Evolutionary conservation across 225 moss, liverwort and hornwort species (phyloP), one percentile per base, ranked within the genome.

Genomic region (Marchantia paleacea): DNA sequence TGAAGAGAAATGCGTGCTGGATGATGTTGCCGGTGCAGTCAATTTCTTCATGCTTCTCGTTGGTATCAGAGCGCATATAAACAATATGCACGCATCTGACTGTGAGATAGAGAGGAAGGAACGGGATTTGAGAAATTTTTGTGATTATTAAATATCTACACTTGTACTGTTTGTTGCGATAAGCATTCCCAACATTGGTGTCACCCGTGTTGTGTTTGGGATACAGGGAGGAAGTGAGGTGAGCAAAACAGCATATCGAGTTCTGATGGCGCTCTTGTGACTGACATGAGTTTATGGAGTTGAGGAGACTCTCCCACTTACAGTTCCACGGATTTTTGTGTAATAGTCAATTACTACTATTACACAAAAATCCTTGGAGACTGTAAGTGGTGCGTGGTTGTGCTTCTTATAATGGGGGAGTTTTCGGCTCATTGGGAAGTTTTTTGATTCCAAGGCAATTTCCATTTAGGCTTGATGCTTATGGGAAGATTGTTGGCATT

Each of bases 1-100:
- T 84, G 76, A 75, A 84, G 11, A 58, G 70, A 76, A 84, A 84
- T 39, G 76, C 66, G 30, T 80, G 58, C 16, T 15, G 61, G 51
- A 84, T n/a, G 53, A 76, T 47, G 52, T 66, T 83, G 0, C 75
- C 24, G 10, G 29, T 58, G 54, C 49, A 48, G 30, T 52, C 51
- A 31, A 69, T 54, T 51, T 79, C 69, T 0, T 68, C 30, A 57
- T 68, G 79, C 69, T 67, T 67, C 50, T 79, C 79, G 8, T 25
- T 55, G 8, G 69, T 79, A 52, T 79, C 79, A n/a, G 2, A 79
- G 20, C 79, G n/a, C n/a, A n/a, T n/a, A n/a, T n/a, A n/a, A n/a
- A n/a, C n/a, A n/a, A n/a, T n/a, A n/a, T n/a, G n/a, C n/a, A n/a
- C n/a, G n/a, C n/a, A n/a, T n/a, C n/a, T n/a, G n/a, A n/a, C n/a